Percentiles rank a stretch among this genome's conserved stretches.
Evolutionary conservation across 2,329 filamentous ascomycete species (phyloP).

Genomic region (Trichoderma arundinaceum): DNA sequence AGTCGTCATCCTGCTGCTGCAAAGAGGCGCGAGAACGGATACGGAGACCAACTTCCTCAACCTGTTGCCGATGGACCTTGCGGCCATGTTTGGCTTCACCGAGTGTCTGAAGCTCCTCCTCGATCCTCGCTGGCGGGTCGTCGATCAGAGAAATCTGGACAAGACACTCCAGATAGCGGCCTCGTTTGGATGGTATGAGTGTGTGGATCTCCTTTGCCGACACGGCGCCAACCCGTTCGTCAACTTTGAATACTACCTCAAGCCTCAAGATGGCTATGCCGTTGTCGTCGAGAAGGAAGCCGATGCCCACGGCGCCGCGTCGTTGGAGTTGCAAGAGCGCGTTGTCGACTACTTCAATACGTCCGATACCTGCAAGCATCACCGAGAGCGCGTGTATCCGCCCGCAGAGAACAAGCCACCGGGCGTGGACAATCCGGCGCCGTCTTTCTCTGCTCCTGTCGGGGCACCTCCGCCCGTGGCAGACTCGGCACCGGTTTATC

Average conservation of each 20-base stretch:
- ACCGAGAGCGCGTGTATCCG: background rate
- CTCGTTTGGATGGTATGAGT: constrained; percentile 16
- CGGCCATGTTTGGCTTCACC: constrained; percentile 25
- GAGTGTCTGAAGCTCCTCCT: constrained; percentile 14
- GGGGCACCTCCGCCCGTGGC: background rate
- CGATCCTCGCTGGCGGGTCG: background rate
- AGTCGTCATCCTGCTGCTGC: constrained; percentile 12
- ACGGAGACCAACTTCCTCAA: constrained; percentile 4
- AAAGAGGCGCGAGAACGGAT: background rate
- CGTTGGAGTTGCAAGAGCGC: background rate
- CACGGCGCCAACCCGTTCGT: constrained; percentile 24
- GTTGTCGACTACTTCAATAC: constrained; percentile 17
- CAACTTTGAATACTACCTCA: constrained; percentile 12
- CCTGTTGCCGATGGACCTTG: constrained; percentile 27
- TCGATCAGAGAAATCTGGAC: background rate
- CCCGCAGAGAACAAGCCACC: background rate
- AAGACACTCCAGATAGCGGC: constrained; percentile 19
- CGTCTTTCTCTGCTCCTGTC: constrained; percentile 1
- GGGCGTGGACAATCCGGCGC: background rate
- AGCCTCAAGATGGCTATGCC: background rate
- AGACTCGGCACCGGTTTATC: background rate
- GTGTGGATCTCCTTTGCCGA: constrained; percentile 7
- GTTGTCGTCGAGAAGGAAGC: constrained; percentile 8
- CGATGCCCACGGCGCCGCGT: constrained; percentile 1
- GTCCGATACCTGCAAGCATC: constrained; percentile 3